Conservation (phyloP, 169 alveolate genomes). For the Plasmodium malariae region DNA sequence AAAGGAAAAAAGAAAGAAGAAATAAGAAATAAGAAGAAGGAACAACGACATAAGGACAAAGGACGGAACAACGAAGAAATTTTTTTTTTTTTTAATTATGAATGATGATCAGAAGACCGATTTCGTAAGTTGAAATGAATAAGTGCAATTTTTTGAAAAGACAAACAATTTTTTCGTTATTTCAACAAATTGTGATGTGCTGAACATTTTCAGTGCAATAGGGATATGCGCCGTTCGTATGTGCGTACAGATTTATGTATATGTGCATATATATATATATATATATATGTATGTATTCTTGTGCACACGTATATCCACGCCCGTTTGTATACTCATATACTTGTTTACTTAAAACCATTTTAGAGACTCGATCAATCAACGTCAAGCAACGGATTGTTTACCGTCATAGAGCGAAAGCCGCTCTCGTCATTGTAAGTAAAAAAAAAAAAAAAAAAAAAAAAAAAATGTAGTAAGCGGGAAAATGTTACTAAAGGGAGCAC, state of each 20-base stretch:
- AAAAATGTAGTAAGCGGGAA: background rate
- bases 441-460: background rate
- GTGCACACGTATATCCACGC: too few relatives aligned
- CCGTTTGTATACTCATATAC: background rate
- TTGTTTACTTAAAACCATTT: background rate
- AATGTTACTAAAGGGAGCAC: background rate
- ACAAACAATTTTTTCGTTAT: background rate
- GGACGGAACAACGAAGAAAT: too few relatives aligned
- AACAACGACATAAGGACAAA: too few relatives aligned
- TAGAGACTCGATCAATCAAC: slow-evolving; percentile 65
- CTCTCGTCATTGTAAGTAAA: slow-evolving; percentile 64
- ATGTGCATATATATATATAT: background rate
- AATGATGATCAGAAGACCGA: slow-evolving; percentile 51
- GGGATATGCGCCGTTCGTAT: too few relatives aligned
- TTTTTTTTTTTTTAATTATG: slow-evolving; percentile 67
- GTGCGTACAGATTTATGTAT: background rate
- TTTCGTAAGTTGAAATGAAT: slow-evolving; percentile 27
- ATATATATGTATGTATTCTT: background rate
- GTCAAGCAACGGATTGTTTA: slow-evolving; percentile 60
- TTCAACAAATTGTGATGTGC: too few relatives aligned
- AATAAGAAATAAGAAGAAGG: too few relatives aligned
- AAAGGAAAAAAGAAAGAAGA: too few relatives aligned
- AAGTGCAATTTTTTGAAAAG: background rate
- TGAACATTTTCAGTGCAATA: too few relatives aligned
- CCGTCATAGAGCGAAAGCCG: slow-evolving; percentile 71